A percentile compares a stretch with the other conserved stretches of the same genome.
Conservation (phyloP, 805 yeast genomes). For the Saccharomycopsis sp. region DNA sequence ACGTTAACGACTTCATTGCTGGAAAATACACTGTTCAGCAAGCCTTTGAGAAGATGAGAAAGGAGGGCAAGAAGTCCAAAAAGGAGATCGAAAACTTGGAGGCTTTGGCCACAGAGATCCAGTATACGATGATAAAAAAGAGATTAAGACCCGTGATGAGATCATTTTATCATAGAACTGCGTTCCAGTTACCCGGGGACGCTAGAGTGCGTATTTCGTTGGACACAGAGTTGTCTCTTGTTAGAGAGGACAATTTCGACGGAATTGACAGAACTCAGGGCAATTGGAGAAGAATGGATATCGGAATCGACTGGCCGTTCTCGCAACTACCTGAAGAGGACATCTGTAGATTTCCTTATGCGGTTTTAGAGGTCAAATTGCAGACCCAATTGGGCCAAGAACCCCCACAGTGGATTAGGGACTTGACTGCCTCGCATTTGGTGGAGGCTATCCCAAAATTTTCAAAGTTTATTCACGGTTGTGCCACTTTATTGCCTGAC, state of each 20-base stretch:
- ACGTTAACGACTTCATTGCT: conserved; percentile 73
- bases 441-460: conserved; percentile 83
- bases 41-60: conserved; percentile 86
- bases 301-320: conserved; percentile 97
- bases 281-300: conserved; percentile 98
- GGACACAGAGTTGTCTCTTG: conserved; percentile 96
- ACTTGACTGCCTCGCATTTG: conserved; percentile 81
- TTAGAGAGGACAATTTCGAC: conserved; percentile 95
- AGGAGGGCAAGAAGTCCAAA: conserved; percentile 80
- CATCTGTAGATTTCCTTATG: conserved; percentile 92
- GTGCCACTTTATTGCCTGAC: conserved; percentile 85
- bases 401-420: conserved; percentile 97
- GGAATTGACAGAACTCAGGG: conserved; percentile 83
- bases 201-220: conserved; percentile 98
- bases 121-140: conserved; percentile 78
- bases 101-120: conserved; percentile 88
- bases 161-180: conserved; percentile 95
- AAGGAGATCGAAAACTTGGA: conserved; percentile 90
- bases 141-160: conserved; percentile 90
- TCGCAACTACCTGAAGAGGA: conserved; percentile 76
- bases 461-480: conserved; percentile 95
- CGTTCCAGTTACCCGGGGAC: conserved; percentile 98
- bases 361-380: conserved; percentile 92
- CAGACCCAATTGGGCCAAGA: conserved; percentile 99
- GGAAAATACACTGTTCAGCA: conserved; percentile 85